A percentile compares a stretch with the other conserved stretches of the same genome.
Evolutionary conservation across 2,329 filamentous ascomycete species (phyloP).

Genomic region (Xylariaceae sp.): DNA sequence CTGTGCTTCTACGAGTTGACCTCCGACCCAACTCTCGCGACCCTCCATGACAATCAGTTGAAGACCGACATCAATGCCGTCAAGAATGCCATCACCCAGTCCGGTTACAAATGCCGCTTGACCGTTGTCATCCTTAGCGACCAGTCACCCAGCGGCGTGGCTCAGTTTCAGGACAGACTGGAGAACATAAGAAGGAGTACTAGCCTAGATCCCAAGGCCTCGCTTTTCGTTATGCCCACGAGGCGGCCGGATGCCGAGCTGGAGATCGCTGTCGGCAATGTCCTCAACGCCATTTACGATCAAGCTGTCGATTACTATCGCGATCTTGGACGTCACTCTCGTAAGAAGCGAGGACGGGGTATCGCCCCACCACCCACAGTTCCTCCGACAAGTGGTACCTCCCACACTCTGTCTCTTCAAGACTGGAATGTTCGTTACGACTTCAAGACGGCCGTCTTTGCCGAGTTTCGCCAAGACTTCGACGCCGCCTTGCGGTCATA

Average conservation of each 20-base stretch:
- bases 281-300: constrained; percentile 69
- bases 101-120: constrained; percentile 74
- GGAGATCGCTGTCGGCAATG: constrained; percentile 66
- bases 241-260: constrained; percentile 69
- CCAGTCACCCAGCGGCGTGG: constrained; percentile 47
- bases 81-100: constrained; percentile 62
- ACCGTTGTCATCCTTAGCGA: constrained; percentile 76
- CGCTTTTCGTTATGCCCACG: constrained; percentile 76
- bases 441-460: constrained; percentile 85
- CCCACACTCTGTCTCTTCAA: constrained; percentile 75
- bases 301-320: constrained; percentile 85
- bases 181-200: constrained; percentile 75
- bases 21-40: constrained; percentile 68
- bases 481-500: constrained; percentile 82
- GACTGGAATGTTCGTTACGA: constrained; percentile 95
- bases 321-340: constrained; percentile 85
- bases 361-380: constrained; percentile 75
- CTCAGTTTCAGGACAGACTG: constrained; percentile 68
- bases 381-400: constrained; percentile 78
- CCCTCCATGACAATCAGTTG: constrained; percentile 78
- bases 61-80: constrained; percentile 81
- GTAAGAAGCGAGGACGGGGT: constrained; percentile 81
- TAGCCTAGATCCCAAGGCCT: constrained; percentile 74
- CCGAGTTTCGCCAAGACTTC: constrained; percentile 90
- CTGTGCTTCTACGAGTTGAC: constrained; percentile 77